phyloP scores from a whole-genome alignment of 768 basidiomycete species.

The Calvatia gigantea region DNA sequence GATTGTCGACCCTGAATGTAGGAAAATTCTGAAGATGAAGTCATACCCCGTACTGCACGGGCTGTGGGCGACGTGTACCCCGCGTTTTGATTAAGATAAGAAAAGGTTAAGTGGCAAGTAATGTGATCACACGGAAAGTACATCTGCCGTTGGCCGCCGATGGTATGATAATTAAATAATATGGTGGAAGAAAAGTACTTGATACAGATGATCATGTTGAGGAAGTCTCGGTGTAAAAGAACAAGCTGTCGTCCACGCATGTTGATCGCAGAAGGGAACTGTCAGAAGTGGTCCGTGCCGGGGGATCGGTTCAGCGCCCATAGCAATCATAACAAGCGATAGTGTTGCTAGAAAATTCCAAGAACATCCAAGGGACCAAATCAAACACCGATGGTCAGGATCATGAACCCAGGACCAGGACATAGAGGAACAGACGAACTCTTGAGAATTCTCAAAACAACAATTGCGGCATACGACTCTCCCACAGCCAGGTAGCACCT shows the following conservation, averaged over 20 bases:
- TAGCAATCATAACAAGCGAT: conserved; percentile 39
- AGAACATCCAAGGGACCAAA: background rate
- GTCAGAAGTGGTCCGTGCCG: background rate
- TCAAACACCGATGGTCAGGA: background rate
- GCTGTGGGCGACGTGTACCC: background rate
- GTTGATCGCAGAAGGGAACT: background rate
- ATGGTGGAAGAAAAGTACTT: background rate
- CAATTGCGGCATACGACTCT: conserved; percentile 41
- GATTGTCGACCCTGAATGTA: background rate
- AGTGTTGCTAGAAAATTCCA: conserved; percentile 25
- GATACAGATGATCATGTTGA: background rate
- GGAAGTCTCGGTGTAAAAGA: no score
- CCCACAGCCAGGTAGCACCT: conserved; percentile 34
- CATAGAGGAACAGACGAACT: conserved; percentile 24
- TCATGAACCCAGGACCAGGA: background rate
- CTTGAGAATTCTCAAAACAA: conserved; percentile 38
- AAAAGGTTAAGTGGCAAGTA: background rate
- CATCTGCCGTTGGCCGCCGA: background rate
- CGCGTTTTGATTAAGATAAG: background rate
- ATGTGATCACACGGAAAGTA: background rate
- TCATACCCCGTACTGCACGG: background rate
- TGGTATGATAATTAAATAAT: background rate
- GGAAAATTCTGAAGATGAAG: background rate
- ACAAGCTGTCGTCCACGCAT: background rate
- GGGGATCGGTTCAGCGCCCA: conserved; percentile 10